Conservation (phyloP, 2,329 filamentous ascomycete species). For the Fusarium sp. region DNA sequence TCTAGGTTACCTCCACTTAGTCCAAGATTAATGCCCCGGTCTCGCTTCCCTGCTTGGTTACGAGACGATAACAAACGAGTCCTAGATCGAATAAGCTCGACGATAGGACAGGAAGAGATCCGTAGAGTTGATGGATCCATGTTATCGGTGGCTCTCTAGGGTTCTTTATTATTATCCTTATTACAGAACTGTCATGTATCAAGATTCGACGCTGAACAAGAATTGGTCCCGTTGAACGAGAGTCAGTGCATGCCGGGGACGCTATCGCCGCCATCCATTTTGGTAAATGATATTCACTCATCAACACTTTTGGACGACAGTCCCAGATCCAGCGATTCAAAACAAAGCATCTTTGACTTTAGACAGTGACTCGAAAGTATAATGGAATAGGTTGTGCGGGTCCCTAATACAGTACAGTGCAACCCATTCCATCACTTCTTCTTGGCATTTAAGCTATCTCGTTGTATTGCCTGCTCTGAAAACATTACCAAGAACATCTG, state of each 20-base stretch:
- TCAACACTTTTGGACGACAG: constrained; percentile 12
- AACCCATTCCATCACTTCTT: constrained; percentile 26
- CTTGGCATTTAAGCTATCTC: constrained; percentile 8
- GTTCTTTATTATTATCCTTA: not conserved
- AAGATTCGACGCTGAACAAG: constrained; percentile 6
- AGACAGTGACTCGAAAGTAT: constrained; percentile 32
- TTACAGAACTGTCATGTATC: not conserved
- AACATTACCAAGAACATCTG: not conserved
- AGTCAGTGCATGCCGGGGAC: constrained; percentile 31
- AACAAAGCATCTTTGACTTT: constrained; percentile 21
- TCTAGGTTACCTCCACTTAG: not conserved
- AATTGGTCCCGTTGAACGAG: constrained; percentile 20
- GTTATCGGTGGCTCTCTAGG: constrained; percentile 31
- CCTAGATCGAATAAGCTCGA: constrained; percentile 27
- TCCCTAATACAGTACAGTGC: constrained; percentile 2
- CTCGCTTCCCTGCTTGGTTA: constrained; percentile 13
- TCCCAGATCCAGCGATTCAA: constrained; percentile 12
- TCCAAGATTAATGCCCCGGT: constrained; percentile 4
- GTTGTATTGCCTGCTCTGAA: not conserved
- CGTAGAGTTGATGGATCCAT: constrained; percentile 29
- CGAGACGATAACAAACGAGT: constrained; percentile 23
- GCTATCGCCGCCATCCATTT: not conserved
- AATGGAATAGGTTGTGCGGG: constrained; percentile 24
- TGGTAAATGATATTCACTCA: constrained; percentile 4
- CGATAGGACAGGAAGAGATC: constrained; percentile 32